Conservation (phyloP, 202 grass and related monocot species). For the Musa balbisiana region DNA sequence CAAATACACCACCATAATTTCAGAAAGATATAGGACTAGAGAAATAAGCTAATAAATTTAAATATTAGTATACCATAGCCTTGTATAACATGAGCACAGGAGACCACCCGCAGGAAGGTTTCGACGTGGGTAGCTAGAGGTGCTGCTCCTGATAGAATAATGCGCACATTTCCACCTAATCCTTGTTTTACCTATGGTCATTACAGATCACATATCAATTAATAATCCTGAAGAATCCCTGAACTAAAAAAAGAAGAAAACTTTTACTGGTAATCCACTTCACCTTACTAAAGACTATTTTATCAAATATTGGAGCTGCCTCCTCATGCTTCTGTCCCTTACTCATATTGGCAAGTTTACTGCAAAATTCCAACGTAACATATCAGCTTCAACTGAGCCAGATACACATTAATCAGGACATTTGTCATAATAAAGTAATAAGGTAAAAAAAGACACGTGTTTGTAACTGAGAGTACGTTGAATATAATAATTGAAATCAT, state of each 20-base stretch:
- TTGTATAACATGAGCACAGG: conserved; percentile 78
- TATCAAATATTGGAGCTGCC: conserved; percentile 73
- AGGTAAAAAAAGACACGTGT: background rate
- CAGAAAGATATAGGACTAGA: background rate
- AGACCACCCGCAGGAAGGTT: conserved; percentile 82
- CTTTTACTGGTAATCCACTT: background rate
- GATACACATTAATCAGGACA: background rate
- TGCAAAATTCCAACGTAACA: conserved; percentile 18
- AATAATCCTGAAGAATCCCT: background rate
- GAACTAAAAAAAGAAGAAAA: background rate
- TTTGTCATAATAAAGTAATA: background rate
- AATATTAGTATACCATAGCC: conserved; percentile 62
- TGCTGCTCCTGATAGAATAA: conserved; percentile 77
- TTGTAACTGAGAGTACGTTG: background rate
- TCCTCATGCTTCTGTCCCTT: conserved; percentile 72
- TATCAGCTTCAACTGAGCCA: no score
- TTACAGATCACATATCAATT: no score
- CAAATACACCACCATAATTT: no score
- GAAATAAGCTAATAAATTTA: background rate
- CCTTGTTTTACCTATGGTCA: conserved; percentile 63
- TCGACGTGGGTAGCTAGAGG: conserved; percentile 70
- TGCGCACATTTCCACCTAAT: conserved; percentile 66
- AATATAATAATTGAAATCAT: background rate
- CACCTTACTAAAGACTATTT: conserved; percentile 92
- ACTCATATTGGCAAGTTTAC: conserved; percentile 64